phyloP scores from a whole-genome alignment of 2,329 filamentous ascomycete species.

The Graphium sp. region DNA sequence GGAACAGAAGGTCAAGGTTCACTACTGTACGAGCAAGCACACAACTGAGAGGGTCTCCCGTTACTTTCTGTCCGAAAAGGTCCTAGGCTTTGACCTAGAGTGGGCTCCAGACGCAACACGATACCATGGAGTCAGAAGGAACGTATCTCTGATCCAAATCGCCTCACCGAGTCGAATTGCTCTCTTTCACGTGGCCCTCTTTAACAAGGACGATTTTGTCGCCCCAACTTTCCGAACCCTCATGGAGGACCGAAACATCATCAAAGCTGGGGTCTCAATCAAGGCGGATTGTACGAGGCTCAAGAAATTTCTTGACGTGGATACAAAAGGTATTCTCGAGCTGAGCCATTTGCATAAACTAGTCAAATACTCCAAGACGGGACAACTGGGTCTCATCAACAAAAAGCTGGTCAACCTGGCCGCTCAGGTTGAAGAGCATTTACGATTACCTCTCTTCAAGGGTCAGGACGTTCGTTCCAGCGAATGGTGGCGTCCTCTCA shows the following conservation, averaged over 20 bases:
- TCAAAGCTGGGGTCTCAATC: conserved; percentile 66
- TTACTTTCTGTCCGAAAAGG: conserved; percentile 49
- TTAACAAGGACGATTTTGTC: conserved; percentile 39
- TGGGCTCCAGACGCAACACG: conserved; percentile 45
- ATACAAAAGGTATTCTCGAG: conserved; percentile 56
- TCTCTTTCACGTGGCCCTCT: conserved; percentile 65
- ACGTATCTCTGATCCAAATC: conserved; percentile 70
- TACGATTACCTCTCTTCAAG: conserved; percentile 64
- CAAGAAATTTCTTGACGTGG: conserved; percentile 44
- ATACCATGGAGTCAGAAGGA: conserved; percentile 36
- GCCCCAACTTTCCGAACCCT: conserved; percentile 53
- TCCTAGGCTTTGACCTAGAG: conserved; percentile 84
- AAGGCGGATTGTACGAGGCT: conserved; percentile 55
- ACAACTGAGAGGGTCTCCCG: conserved; percentile 50
- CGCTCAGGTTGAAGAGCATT: conserved; percentile 50
- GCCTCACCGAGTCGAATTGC: conserved; percentile 62
- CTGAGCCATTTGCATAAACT: conserved; percentile 69
- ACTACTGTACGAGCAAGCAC: conserved; percentile 58
- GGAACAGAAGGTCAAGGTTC: conserved; percentile 42
- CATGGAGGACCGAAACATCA: conserved; percentile 51
- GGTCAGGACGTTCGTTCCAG: conserved; percentile 51
- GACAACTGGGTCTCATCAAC: conserved; percentile 37
- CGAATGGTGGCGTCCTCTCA: conserved; percentile 54
- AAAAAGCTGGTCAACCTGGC: conserved; percentile 50
- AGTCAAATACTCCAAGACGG: conserved; percentile 44